phyloP scores from a whole-genome alignment of 2,329 filamentous ascomycete species.

The Fusarium sambucinum region DNA sequence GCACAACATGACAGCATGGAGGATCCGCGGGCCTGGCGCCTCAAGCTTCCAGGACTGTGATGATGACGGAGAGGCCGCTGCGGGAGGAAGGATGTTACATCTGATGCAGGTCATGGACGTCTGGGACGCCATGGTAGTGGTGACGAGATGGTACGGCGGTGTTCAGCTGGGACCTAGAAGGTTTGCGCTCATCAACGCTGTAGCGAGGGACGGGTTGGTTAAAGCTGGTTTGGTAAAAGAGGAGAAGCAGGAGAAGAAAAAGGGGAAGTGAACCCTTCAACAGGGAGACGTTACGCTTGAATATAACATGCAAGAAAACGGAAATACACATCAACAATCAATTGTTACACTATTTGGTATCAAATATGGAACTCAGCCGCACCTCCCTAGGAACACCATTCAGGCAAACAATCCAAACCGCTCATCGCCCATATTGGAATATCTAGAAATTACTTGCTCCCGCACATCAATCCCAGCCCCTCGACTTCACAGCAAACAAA shows the following conservation, averaged over 20 bases:
- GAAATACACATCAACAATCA: slow-evolving; percentile 19
- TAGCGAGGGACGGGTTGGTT: slow-evolving; percentile 85
- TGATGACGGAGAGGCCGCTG: slow-evolving; percentile 95
- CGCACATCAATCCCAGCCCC: slow-evolving; percentile 2
- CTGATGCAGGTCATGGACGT: slow-evolving; percentile 95
- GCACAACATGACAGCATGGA: slow-evolving; percentile 96
- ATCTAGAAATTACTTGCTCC: slow-evolving; percentile 8
- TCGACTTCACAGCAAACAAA: slow-evolving; percentile 29
- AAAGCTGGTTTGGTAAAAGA: slow-evolving; percentile 77
- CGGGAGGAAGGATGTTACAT: slow-evolving; percentile 85
- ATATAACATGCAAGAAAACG: background rate
- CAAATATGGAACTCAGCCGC: slow-evolving; percentile 31
- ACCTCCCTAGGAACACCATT: slow-evolving; percentile 32
- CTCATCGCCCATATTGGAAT: slow-evolving; percentile 11
- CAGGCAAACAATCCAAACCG: slow-evolving; percentile 26
- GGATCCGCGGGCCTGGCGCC: slow-evolving; percentile 73
- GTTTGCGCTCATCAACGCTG: slow-evolving; percentile 90
- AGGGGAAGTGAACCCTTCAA: slow-evolving; percentile 47
- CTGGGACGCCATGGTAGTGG: slow-evolving; percentile 93
- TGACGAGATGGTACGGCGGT: slow-evolving; percentile 95
- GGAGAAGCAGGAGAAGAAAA: slow-evolving; percentile 50
- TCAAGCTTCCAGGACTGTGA: slow-evolving; percentile 86
- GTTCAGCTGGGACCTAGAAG: slow-evolving; percentile 88
- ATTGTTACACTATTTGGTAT: slow-evolving; percentile 46
- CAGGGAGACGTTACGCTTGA: background rate